Base-by-base conservation (phyloP, 2,329 filamentous ascomycete species). In the Aspergillus sp. region DNA sequence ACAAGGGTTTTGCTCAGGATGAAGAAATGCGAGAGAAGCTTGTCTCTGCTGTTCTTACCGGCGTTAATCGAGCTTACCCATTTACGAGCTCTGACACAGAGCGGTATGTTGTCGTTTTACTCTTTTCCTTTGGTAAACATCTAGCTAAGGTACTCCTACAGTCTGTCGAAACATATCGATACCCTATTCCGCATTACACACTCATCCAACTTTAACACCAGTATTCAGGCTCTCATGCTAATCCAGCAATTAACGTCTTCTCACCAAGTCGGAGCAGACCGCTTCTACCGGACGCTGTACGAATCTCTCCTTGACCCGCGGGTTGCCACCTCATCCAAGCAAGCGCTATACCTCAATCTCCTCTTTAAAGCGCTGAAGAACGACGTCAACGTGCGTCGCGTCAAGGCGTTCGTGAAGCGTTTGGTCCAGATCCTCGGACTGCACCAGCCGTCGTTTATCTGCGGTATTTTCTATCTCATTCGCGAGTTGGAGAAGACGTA, bases 181-280 rank as follows among this genome's bases (percentile, higher is more conserved):
- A 96, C 91, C 3, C 78, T 98, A 28, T 98, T 96, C 77, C 84
- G 82, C 58, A 93, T 98, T 59, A 94, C 93, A 0, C 93, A 98
- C 69, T 97, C 91, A 1, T 88, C 91, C 47, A 98, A 98, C 68
- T 97, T 98, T 78, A 98, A 97, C 71, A 98, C 93, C 1, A 93
- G 89, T 63, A 88, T 98, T 34, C 93, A 98, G 68, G 91, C 93
- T 32, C 78, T 98, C 54, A 85, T 95, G 71, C 75, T 98, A 42
- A 94, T 98, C 55, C 93, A 97, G 64, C 93, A 97, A 65, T 79
- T 98, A 29, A 87, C 89, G 0, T 76, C 82, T 1, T 80, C 83
- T 3, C 88, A 93, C 63, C 85, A 90, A 58, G 76, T 91, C 45
- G 84, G 85, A 4, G 83, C 85, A 8, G 93, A 98, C 60, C 81